phyloP scores from a whole-genome alignment of 1,284 basidiomycete species.

The Boletellus deceptivus region DNA sequence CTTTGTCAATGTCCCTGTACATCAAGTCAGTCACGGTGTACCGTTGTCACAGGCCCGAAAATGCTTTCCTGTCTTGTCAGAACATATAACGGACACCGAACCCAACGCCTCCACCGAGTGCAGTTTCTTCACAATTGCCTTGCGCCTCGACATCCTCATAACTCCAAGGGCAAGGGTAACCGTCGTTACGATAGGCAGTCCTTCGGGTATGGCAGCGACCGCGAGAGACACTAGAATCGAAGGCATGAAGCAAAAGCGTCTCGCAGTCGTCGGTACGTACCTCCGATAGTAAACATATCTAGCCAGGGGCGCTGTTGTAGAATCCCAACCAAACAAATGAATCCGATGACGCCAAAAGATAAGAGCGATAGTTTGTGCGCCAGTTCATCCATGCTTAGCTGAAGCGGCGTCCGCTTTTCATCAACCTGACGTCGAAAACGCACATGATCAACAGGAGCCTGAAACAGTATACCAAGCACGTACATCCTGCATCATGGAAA shows the following conservation, averaged over 20 bases:
- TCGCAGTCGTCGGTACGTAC: slow-evolving; percentile 42
- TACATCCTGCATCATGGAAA: slow-evolving; percentile 97
- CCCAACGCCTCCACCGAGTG: slow-evolving; percentile 95
- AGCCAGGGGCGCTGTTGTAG: slow-evolving; percentile 88
- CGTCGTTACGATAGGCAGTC: slow-evolving; percentile 94
- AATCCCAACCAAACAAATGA: slow-evolving; percentile 91
- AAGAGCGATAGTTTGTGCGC: slow-evolving; percentile 89
- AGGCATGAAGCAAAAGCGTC: slow-evolving; percentile 1
- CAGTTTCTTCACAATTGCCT: slow-evolving; percentile 96
- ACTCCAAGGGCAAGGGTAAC: slow-evolving; percentile 96
- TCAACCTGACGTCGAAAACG: slow-evolving; percentile 59
- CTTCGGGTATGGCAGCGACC: slow-evolving; percentile 96
- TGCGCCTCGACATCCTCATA: slow-evolving; percentile 88
- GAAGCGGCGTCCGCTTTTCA: slow-evolving; percentile 91
- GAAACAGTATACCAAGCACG: slow-evolving; percentile 25
- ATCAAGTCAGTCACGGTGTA: slow-evolving; percentile 3
- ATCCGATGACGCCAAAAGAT: slow-evolving; percentile 90
- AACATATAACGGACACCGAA: slow-evolving; percentile 93
- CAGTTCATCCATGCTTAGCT: slow-evolving; percentile 95
- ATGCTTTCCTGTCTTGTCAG: slow-evolving; percentile 84
- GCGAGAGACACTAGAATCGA: slow-evolving; percentile 79
- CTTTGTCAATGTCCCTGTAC: slow-evolving; percentile 86
- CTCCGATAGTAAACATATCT: slow-evolving; percentile 99
- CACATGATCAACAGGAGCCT: background rate
- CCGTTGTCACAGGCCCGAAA: slow-evolving; percentile 16